phyloP scores from a whole-genome alignment of 163 green algal genomes.

The Prototheca stagnorum region DNA sequence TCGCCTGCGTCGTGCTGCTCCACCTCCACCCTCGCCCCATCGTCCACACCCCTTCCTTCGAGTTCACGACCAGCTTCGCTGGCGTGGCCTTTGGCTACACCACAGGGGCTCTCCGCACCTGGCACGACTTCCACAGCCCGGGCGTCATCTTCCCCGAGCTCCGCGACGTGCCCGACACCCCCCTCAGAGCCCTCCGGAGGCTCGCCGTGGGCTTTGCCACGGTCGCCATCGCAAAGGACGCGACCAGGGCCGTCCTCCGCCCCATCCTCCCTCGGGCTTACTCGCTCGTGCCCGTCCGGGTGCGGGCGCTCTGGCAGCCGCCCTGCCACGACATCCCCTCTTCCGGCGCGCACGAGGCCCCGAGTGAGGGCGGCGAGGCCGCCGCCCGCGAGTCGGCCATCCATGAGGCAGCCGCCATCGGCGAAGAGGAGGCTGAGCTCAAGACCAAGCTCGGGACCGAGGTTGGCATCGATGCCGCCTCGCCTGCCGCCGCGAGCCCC shows the following conservation, averaged over 20 bases:
- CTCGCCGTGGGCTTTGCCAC: slow-evolving; percentile 10
- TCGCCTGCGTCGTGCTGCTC: slow-evolving; percentile 19
- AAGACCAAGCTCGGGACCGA: too few relatives aligned
- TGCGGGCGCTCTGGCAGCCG: slow-evolving; percentile 27
- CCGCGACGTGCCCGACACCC: background rate
- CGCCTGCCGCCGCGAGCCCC: too few relatives aligned
- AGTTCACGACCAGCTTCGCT: slow-evolving; percentile 20
- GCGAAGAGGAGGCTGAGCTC: too few relatives aligned
- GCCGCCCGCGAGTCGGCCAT: too few relatives aligned
- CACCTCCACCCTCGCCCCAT: slow-evolving; percentile 26
- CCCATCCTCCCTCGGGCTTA: slow-evolving; percentile 17
- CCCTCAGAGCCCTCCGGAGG: slow-evolving; percentile 3
- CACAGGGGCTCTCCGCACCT: background rate
- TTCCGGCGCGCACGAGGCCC: background rate
- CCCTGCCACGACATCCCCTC: slow-evolving; percentile 16
- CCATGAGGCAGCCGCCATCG: too few relatives aligned
- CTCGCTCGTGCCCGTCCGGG: slow-evolving; percentile 11
- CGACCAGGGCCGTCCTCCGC: slow-evolving; percentile 1
- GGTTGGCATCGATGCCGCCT: too few relatives aligned
- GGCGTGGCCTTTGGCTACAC: slow-evolving; percentile 11
- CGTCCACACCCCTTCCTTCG: slow-evolving; percentile 25
- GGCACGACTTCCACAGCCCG: background rate
- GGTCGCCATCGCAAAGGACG: slow-evolving; percentile 11
- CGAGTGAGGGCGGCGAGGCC: too few relatives aligned
- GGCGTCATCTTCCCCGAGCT: background rate